Evolutionary conservation across 495 filamentous ascomycete species (phyloP).

Genomic region (Penicillium argentinense): DNA sequence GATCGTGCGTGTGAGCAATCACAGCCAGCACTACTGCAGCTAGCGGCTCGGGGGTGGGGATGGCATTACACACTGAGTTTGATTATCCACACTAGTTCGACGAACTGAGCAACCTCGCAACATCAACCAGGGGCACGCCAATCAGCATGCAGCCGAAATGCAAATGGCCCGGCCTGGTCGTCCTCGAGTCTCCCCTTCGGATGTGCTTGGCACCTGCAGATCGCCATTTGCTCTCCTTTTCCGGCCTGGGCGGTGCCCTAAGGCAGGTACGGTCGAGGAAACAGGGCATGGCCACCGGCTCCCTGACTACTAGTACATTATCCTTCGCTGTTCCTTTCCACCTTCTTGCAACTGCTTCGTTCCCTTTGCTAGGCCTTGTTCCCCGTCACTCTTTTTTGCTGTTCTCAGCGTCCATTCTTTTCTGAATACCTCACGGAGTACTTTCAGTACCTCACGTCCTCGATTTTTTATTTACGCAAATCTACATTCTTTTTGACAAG

Average conservation of each 20-base stretch:
- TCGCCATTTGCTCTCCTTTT: conserved; percentile 7
- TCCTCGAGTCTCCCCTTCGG: background rate
- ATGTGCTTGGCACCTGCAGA: conserved; percentile 11
- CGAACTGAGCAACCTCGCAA: background rate
- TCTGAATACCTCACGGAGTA: too few relatives aligned
- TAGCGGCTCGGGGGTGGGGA: conserved; percentile 3
- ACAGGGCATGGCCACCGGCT: too few relatives aligned
- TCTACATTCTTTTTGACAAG: conserved; percentile 18
- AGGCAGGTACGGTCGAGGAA: too few relatives aligned
- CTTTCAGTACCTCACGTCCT: conserved; percentile 1
- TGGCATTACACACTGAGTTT: conserved; percentile 2
- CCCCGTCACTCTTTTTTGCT: conserved; percentile 27
- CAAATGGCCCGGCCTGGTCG: conserved; percentile 8
- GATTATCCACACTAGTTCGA: conserved; percentile 4
- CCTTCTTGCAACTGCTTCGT: conserved; percentile 15
- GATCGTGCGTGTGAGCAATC: conserved; percentile 5
- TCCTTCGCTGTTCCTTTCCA: background rate
- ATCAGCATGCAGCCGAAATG: background rate
- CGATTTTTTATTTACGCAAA: conserved; percentile 14
- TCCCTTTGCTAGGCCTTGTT: conserved; percentile 10
- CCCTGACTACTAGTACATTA: too few relatives aligned
- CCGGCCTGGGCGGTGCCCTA: background rate
- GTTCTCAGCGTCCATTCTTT: conserved; percentile 29
- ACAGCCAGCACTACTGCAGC: conserved; percentile 6
- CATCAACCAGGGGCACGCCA: conserved; percentile 3